These are phyloP conservation scores for Leptographium procerum DNA, from an alignment of 2,329 filamentous ascomycete species.

Conservation along the genomic window DNA sequence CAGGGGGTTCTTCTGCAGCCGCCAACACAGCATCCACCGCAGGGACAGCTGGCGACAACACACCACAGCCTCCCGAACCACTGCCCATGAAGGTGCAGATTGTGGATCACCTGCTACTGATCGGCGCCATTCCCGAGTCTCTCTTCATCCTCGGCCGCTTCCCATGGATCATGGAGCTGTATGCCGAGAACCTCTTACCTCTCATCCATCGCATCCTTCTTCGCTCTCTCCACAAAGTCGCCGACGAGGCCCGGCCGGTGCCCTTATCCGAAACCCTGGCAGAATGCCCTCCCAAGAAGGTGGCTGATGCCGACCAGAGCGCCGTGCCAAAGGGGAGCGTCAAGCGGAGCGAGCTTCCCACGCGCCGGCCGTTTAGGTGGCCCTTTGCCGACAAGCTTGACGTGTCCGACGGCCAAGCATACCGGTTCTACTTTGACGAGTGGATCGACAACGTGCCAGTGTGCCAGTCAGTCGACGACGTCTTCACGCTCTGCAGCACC, in stretches of 20 bases:
- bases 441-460: slow-evolving; percentile 90
- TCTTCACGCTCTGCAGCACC: slow-evolving; percentile 76
- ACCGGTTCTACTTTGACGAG: slow-evolving; percentile 94
- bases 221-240: slow-evolving; percentile 69
- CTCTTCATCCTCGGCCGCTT: slow-evolving; percentile 81
- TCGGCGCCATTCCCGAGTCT: slow-evolving; percentile 85
- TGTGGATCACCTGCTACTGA: slow-evolving; percentile 74
- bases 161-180: slow-evolving; percentile 81
- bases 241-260: slow-evolving; percentile 31
- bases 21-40: slow-evolving; percentile 26
- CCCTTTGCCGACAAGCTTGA: slow-evolving; percentile 70
- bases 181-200: slow-evolving; percentile 61
- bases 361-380: slow-evolving; percentile 68
- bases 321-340: slow-evolving; percentile 59
- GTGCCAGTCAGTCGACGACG: slow-evolving; percentile 81
- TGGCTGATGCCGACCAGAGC: slow-evolving; percentile 48
- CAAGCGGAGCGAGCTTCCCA: slow-evolving; percentile 44
- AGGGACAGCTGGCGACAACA: slow-evolving; percentile 23
- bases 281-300: slow-evolving; percentile 30
- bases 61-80: slow-evolving; percentile 54
- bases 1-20: slow-evolving; percentile 60
- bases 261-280: slow-evolving; percentile 13
- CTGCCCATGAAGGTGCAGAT: slow-evolving; percentile 80
- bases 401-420: slow-evolving; percentile 63
- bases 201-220: slow-evolving; percentile 76